phyloP scores from a whole-genome alignment of 2,329 filamentous ascomycete species.

The Fusarium sp. region DNA sequence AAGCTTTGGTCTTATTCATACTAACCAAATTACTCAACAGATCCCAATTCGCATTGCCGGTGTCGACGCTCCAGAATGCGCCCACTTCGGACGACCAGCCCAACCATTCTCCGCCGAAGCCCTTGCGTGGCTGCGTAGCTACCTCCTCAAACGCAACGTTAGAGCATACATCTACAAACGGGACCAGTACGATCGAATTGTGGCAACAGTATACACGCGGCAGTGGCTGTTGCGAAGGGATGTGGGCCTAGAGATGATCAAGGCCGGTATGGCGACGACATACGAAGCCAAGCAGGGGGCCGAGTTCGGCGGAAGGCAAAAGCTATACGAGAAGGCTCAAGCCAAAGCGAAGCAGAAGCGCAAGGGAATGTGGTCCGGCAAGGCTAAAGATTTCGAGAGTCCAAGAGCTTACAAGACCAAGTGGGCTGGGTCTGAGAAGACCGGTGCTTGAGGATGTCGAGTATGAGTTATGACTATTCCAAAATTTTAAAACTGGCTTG shows the following conservation, averaged over 20 bases:
- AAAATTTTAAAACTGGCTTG: background rate
- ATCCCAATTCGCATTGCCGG: slow-evolving; percentile 92
- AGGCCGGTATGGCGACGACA: slow-evolving; percentile 84
- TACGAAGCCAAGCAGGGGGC: slow-evolving; percentile 93
- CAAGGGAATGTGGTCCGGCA: slow-evolving; percentile 81
- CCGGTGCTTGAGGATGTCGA: slow-evolving; percentile 27
- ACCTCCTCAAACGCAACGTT: slow-evolving; percentile 79
- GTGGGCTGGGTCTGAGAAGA: slow-evolving; percentile 47
- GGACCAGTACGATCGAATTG: slow-evolving; percentile 93
- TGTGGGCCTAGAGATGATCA: slow-evolving; percentile 91
- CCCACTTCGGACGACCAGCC: slow-evolving; percentile 89
- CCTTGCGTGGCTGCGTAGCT: slow-evolving; percentile 80
- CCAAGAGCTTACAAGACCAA: slow-evolving; percentile 86
- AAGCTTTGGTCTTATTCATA: background rate
- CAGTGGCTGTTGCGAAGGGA: slow-evolving; percentile 78
- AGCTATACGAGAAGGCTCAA: slow-evolving; percentile 75
- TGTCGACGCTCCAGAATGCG: slow-evolving; percentile 90
- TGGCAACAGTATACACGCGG: slow-evolving; percentile 85
- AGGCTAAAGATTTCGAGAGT: slow-evolving; percentile 77
- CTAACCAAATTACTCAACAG: slow-evolving; percentile 58
- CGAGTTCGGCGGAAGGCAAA: slow-evolving; percentile 83
- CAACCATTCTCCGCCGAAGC: slow-evolving; percentile 89
- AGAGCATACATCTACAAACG: slow-evolving; percentile 84
- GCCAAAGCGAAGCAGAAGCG: slow-evolving; percentile 73
- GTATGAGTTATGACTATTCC: slow-evolving; percentile 11